Percentiles rank a stretch among this genome's conserved stretches.
Evolutionary conservation across 2,329 filamentous ascomycete species (phyloP).

Genomic region (Fusarium bulbicola): DNA sequence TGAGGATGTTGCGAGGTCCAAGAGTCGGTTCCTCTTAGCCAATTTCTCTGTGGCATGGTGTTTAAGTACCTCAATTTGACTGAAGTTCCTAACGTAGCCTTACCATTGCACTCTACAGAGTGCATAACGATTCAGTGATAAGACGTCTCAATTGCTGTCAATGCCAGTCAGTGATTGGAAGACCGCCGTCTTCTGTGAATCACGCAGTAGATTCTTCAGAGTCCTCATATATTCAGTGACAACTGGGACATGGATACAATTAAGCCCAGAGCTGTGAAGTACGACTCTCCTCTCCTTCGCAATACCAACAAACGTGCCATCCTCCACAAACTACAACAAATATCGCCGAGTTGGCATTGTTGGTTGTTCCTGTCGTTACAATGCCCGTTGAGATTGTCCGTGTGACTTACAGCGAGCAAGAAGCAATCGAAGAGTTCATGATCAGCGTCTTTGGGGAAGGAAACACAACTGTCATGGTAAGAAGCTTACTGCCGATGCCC

Average conservation of each 20-base stretch:
- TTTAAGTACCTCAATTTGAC: no score
- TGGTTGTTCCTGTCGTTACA: background rate
- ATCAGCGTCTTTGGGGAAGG: background rate
- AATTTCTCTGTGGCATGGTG: no score
- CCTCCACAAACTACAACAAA: background rate
- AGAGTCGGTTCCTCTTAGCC: fast-evolving
- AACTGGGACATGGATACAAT: background rate
- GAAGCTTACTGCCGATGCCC: fast-evolving
- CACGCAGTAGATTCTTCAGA: background rate
- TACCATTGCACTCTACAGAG: background rate
- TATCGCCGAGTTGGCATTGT: background rate
- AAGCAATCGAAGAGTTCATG: background rate
- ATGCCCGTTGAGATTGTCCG: background rate
- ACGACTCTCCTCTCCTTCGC: background rate
- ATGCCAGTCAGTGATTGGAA: background rate
- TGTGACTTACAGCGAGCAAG: background rate
- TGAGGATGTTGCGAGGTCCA: no score
- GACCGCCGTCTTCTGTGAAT: background rate
- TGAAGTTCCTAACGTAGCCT: background rate
- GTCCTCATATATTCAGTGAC: background rate
- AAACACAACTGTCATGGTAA: background rate
- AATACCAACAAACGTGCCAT: background rate
- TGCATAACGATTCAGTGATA: background rate
- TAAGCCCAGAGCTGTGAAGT: background rate
- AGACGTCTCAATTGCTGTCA: background rate